These are phyloP conservation scores for Camellia granthamiana DNA, from an alignment of 148 eudicot species.

Conservation along the genomic window DNA sequence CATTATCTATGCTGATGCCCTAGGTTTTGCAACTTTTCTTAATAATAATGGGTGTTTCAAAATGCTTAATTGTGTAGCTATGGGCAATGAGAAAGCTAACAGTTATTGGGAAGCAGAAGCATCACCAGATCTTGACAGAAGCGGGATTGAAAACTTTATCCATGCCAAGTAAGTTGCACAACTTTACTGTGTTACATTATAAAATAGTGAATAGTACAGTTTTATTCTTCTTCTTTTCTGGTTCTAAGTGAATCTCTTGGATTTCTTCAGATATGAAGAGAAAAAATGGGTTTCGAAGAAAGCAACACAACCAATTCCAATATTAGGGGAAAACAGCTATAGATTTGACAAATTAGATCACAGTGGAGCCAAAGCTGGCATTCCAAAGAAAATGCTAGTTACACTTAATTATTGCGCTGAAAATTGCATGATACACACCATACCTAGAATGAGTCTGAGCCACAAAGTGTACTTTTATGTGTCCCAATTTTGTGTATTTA, in stretches of 20 bases:
- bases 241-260: not conserved
- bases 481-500: no score
- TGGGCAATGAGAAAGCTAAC: slow-evolving; percentile 67
- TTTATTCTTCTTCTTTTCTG: not conserved
- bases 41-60: no score
- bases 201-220: not conserved
- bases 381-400: slow-evolving; percentile 34
- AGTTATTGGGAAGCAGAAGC: slow-evolving; percentile 71
- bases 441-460: no score
- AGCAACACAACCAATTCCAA: slow-evolving; percentile 24
- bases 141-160: slow-evolving; percentile 45
- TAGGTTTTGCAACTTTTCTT: no score
- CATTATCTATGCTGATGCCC: no score
- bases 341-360: not conserved
- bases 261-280: slow-evolving; percentile 42
- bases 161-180: slow-evolving; percentile 49
- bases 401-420: no score
- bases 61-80: slow-evolving; percentile 31
- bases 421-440: no score
- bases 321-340: slow-evolving; percentile 13
- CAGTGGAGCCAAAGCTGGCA: slow-evolving; percentile 8
- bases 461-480: no score
- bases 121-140: slow-evolving; percentile 39
- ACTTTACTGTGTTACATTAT: not conserved
- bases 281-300: slow-evolving; percentile 44